Conservation (phyloP, 1,139 yeast species). For the Geotrichum europaeum region DNA sequence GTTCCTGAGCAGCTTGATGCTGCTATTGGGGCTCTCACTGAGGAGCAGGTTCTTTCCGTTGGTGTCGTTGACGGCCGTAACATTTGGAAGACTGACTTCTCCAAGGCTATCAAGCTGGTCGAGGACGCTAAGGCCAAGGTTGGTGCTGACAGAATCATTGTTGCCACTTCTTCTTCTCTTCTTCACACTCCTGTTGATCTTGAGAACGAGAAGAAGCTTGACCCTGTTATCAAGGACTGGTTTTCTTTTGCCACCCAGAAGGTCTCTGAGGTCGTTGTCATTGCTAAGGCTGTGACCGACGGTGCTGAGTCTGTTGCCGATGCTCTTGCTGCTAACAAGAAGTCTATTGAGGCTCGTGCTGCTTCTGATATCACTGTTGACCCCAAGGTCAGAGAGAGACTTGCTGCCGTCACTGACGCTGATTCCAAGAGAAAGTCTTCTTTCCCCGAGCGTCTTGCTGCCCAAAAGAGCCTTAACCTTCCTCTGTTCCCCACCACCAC, state of each 20-base stretch:
- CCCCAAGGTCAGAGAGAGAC: slow-evolving; percentile 17
- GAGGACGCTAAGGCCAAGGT: slow-evolving; percentile 76
- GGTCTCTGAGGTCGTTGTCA: slow-evolving; percentile 79
- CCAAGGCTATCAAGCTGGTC: slow-evolving; percentile 77
- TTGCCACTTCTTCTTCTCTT: slow-evolving; percentile 93
- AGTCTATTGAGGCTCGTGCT: slow-evolving; percentile 56
- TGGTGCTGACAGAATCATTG: slow-evolving; percentile 83
- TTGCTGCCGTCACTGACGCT: slow-evolving; percentile 67
- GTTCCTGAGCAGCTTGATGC: slow-evolving; percentile 93
- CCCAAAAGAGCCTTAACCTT: slow-evolving; percentile 86
- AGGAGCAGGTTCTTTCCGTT: slow-evolving; percentile 76
- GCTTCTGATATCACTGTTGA: slow-evolving; percentile 87
- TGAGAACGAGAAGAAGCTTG: slow-evolving; percentile 82
- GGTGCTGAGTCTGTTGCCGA: slow-evolving; percentile 49
- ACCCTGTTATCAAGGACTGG: slow-evolving; percentile 91
- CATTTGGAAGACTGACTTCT: slow-evolving; percentile 96
- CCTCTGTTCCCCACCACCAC: slow-evolving; percentile 99
- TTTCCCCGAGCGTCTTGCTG: slow-evolving; percentile 80
- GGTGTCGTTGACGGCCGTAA: slow-evolving; percentile 99
- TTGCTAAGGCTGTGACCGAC: slow-evolving; percentile 75
- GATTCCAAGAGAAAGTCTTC: slow-evolving; percentile 62
- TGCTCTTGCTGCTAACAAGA: slow-evolving; percentile 72
- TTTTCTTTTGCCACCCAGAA: slow-evolving; percentile 92
- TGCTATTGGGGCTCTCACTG: slow-evolving; percentile 58
- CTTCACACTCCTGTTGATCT: slow-evolving; percentile 98